Evolutionary conservation across 306 rosid genomes (phyloP), one percentile per base, ranked within the genome.

Genomic region (Adenanthera pavonina): DNA sequence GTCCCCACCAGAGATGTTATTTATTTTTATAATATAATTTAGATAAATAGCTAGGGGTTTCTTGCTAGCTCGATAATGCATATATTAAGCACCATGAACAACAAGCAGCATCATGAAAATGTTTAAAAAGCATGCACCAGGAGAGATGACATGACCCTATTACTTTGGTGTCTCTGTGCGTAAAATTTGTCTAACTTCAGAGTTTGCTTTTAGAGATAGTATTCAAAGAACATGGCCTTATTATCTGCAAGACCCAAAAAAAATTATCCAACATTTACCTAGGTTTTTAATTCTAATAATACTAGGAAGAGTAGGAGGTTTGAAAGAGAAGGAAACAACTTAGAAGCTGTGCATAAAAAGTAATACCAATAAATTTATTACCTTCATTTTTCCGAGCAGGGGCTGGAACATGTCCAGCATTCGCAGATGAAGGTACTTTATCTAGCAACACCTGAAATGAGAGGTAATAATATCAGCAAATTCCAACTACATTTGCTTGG

Each of bases 391-490:
- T 81, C 41, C 51, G 83, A 68, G 85, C 48, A 76, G 62, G 75
- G 51, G 66, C 47, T 33, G 82, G 80, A 75, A 84, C 82, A 36
- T 85, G 90, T 41, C 78, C 92, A 72, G 10, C 81, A 51, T 78
- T 43, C 0, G 81, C 49, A 72, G 78, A 41, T n/a, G 86, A 66
- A 51, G 98, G 81, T 74, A 78, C 89, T 85, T 75, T 94, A 83
- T 84, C 92, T 83, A 88, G 40, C 84, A 92, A 78, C 53, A 93
- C 86, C 99, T 95, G 91, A 84, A 82, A 83, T 25, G 66, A 16
- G 53, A 3, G 13, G 14, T 34, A 67, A 47, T 46, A 54, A 54
- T 30, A 72, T 88, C 74, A 85, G 62, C 30, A 84, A 74, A 66
- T 60, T 19, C 34, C 33, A 25, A 57, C 67, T 54, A 75, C 1